Evolutionary conservation across 345 rosid species (phyloP).

Genomic region (Rhodamnia argentea): DNA sequence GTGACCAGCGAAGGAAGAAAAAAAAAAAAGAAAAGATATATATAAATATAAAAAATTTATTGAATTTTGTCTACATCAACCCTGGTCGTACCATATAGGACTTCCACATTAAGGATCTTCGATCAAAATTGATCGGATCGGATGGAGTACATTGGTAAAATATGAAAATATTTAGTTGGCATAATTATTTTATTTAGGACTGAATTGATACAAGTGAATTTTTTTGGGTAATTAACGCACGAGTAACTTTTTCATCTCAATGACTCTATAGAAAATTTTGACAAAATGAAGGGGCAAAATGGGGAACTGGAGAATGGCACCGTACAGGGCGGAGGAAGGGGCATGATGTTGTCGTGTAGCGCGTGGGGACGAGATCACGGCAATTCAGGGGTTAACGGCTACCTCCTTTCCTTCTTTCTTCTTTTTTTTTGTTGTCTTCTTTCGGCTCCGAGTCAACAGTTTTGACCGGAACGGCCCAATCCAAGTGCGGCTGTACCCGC

Average conservation of each 20-base stretch:
- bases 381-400: background rate
- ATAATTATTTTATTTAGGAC: too few species aligned
- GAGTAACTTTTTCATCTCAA: rapidly evolving
- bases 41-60: too few species aligned
- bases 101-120: too few species aligned
- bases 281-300: background rate
- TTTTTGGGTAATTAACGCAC: background rate
- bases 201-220: too few species aligned
- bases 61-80: too few species aligned
- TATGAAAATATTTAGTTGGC: too few species aligned
- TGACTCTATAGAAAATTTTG: rapidly evolving
- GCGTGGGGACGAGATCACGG: background rate
- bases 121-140: too few species aligned
- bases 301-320: rapidly evolving
- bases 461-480: background rate
- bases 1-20: too few species aligned
- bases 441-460: background rate
- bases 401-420: too few species aligned
- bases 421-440: too few species aligned
- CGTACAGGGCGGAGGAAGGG: background rate
- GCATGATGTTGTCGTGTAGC: background rate
- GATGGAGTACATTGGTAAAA: too few species aligned
- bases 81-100: rapidly evolving
- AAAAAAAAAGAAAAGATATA: too few species aligned
- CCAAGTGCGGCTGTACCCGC: background rate